Percentiles rank a stretch among this genome's conserved stretches.
Conservation (phyloP, 2,329 filamentous ascomycete species). For the Phoma sp. region DNA sequence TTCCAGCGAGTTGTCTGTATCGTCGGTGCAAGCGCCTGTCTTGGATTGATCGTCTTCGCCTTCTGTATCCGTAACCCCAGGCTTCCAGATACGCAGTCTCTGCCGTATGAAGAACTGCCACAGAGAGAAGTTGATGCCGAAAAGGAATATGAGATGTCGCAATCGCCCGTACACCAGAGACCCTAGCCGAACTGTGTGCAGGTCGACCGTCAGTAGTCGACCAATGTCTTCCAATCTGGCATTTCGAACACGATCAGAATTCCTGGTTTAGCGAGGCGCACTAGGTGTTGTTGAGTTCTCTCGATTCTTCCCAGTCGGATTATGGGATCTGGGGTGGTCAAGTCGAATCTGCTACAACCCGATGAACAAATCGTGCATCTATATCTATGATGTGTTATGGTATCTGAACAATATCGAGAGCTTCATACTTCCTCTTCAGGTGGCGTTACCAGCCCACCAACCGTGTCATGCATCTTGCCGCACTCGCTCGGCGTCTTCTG, state of each 20-base stretch:
- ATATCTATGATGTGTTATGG: neutral
- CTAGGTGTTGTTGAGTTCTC: neutral
- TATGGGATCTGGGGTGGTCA: no score
- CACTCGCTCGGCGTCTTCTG: conserved; percentile 11
- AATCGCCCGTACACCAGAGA: neutral
- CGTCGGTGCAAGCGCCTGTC: conserved; percentile 30
- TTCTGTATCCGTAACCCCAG: conserved; percentile 55
- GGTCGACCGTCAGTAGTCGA: neutral
- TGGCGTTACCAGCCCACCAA: conserved; percentile 30
- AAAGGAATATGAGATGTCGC: neutral
- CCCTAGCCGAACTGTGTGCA: neutral
- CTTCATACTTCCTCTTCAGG: conserved; percentile 14
- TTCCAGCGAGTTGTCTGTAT: conserved; percentile 58
- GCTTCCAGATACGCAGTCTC: conserved; percentile 54
- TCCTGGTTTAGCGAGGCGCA: neutral
- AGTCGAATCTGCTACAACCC: neutral
- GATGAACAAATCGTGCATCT: neutral
- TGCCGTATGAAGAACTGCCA: conserved; percentile 31
- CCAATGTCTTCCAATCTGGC: neutral
- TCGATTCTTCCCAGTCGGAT: neutral
- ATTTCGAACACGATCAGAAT: neutral
- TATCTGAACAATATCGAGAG: neutral
- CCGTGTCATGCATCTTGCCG: neutral
- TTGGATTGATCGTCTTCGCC: conserved; percentile 55
- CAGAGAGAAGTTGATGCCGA: neutral